Evolutionary conservation across 805 yeast genomes (phyloP), one percentile per base, ranked within the genome.

Genomic region (Pichia cabralensis): DNA sequence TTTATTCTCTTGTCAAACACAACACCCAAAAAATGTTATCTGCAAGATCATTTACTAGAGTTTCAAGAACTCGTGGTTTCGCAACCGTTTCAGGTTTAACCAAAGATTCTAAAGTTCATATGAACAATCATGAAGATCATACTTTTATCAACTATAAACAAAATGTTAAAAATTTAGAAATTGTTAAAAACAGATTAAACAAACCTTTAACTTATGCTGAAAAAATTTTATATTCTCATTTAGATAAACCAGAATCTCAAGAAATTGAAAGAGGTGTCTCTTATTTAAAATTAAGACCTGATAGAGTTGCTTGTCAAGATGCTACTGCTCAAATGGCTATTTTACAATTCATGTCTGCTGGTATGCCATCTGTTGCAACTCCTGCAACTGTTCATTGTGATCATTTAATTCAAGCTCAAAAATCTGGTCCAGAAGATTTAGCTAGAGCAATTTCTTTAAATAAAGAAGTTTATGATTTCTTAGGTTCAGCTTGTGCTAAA

Each of bases 301-400:
- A 92, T 58, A 76, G 98, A 58, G 97, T 92, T 31, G 98, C 98
- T 19, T 89, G 94, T 94, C 98, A 92, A 68, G 98, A 92, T 69
- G 98, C 98, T n/a, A 83, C 96, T 22, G 98, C 98, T 14, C 98
- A 92, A 64, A 92, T 89, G 84, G 98, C 98, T n/a, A 68, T 92
- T 47, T 67, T 92, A 49, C 98, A 92, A 64, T 92, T 92, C 66
- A 92, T 92, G 95, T 85, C 96, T 35, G 89, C 96, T 45, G 94
- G 95, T 24, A 74, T 89, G 74, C 67, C 80, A 33, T 60, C 74
- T 24, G 89, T 95, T 14, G 81, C 82, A 6, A 95, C 94, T 8
- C 98, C 98, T 24, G 89, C 84, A 14, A 83, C 96, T 6, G 89
- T 92, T 44, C 98, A 92, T 62, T 92, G 98, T 67, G 98, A 92